Conservation (phyloP, 108 stramenopile species). For the Skeletonema marinoi region DNA sequence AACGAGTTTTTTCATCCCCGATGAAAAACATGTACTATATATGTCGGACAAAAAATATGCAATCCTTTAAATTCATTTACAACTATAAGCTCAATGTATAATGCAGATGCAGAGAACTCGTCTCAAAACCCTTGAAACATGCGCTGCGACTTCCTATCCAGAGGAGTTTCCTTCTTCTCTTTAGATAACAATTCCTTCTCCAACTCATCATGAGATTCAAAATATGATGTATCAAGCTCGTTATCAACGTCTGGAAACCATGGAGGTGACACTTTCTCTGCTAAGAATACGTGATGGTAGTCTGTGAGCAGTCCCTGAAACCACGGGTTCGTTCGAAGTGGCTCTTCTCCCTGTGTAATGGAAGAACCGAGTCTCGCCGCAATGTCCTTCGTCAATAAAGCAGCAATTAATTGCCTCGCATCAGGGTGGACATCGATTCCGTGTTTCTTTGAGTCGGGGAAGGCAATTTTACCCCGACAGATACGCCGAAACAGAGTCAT, state of each 20-base stretch:
- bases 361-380: conserved; percentile 36
- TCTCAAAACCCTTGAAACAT: conserved; percentile 39
- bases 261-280: conserved; percentile 24
- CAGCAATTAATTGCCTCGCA: conserved; percentile 29
- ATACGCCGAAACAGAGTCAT: conserved; percentile 66
- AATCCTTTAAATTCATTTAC: background rate
- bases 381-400: conserved; percentile 27
- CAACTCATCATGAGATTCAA: conserved; percentile 34
- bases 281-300: background rate
- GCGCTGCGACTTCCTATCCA: conserved; percentile 33
- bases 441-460: conserved; percentile 44
- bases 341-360: conserved; percentile 35
- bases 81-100: background rate
- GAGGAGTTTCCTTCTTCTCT: conserved; percentile 16
- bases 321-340: conserved; percentile 39
- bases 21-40: too few species aligned
- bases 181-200: conserved; percentile 27
- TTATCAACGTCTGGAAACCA: conserved; percentile 44
- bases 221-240: conserved; percentile 46
- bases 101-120: background rate
- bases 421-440: conserved; percentile 25
- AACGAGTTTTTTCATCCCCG: too few species aligned
- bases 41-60: background rate
- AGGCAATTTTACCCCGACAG: conserved; percentile 52
- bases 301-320: conserved; percentile 44